Conservation (phyloP, 495 filamentous ascomycete species). For the Pyrenula massariospora region DNA sequence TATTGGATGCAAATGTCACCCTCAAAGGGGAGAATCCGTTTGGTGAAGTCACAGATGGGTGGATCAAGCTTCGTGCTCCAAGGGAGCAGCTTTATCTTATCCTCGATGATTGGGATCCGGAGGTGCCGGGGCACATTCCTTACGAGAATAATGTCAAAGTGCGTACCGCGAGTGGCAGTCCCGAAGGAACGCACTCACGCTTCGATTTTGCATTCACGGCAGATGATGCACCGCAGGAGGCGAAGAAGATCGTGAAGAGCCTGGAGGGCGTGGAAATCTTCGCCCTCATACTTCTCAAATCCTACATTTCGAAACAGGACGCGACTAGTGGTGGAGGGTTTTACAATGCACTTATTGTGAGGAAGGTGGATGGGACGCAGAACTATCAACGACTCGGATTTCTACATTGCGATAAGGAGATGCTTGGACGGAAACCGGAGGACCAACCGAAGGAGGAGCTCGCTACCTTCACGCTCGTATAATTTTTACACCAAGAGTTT, state of each 20-base stretch:
- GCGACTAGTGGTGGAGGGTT: not conserved
- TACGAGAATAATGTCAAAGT: not conserved
- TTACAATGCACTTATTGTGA: not conserved
- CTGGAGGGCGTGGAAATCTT: not conserved
- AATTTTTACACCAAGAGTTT: not conserved
- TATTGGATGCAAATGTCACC: conserved; percentile 1
- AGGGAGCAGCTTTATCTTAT: not conserved
- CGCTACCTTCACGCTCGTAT: not conserved
- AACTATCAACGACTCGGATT: not conserved
- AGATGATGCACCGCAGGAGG: not conserved
- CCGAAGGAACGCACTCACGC: not conserved
- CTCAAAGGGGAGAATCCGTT: not conserved
- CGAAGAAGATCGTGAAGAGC: conserved; percentile 1
- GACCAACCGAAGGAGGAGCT: not conserved
- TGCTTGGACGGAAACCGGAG: not conserved
- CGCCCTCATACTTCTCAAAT: not conserved
- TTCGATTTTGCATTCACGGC: not conserved
- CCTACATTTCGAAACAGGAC: not conserved
- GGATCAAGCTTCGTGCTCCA: conserved; percentile 1
- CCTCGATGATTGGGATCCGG: not conserved
- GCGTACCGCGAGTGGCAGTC: not conserved
- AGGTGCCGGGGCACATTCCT: not conserved
- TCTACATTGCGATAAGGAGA: not conserved
- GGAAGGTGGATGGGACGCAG: not conserved
- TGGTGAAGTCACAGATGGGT: not conserved